phyloP scores from a whole-genome alignment of 805 yeast species.

The Candida maris region DNA sequence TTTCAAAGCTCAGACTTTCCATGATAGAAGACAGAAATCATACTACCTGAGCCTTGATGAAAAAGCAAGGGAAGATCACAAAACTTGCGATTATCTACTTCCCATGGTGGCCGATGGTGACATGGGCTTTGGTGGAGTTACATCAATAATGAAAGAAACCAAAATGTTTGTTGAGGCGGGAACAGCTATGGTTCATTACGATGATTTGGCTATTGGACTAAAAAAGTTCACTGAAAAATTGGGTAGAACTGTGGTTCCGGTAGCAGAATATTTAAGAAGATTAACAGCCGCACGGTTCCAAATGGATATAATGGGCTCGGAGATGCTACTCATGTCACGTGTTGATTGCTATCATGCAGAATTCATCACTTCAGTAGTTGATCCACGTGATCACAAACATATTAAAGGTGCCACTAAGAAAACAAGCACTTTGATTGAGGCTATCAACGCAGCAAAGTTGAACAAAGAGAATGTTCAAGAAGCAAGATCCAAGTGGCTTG shows the following conservation, averaged over 20 bases:
- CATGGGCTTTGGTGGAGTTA: conserved; percentile 62
- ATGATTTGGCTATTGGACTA: conserved; percentile 63
- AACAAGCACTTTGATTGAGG: conserved; percentile 43
- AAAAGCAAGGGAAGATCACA: conserved; percentile 20
- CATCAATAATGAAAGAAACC: conserved; percentile 62
- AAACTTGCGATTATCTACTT: conserved; percentile 45
- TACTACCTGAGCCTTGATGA: conserved; percentile 9
- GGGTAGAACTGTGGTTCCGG: conserved; percentile 60
- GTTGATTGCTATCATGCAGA: conserved; percentile 57
- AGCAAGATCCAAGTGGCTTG: conserved; percentile 45
- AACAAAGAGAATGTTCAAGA: conserved; percentile 34
- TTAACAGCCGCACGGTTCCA: conserved; percentile 56
- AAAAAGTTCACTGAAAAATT: conserved; percentile 63
- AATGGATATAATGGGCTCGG: conserved; percentile 61
- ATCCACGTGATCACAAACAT: conserved; percentile 54
- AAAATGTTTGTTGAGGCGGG: conserved; percentile 65
- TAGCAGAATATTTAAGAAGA: conserved; percentile 51
- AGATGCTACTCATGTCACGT: conserved; percentile 56
- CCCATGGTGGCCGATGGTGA: conserved; percentile 68
- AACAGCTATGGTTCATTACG: conserved; percentile 63
- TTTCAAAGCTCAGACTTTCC: conserved; percentile 55
- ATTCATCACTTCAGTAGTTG: conserved; percentile 48
- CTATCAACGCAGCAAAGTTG: conserved; percentile 39
- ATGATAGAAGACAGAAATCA: conserved; percentile 40
- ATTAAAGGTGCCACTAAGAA: conserved; percentile 44